Conservation (phyloP, 495 filamentous ascomycete genomes). For the Sordaria brevicollis region DNA sequence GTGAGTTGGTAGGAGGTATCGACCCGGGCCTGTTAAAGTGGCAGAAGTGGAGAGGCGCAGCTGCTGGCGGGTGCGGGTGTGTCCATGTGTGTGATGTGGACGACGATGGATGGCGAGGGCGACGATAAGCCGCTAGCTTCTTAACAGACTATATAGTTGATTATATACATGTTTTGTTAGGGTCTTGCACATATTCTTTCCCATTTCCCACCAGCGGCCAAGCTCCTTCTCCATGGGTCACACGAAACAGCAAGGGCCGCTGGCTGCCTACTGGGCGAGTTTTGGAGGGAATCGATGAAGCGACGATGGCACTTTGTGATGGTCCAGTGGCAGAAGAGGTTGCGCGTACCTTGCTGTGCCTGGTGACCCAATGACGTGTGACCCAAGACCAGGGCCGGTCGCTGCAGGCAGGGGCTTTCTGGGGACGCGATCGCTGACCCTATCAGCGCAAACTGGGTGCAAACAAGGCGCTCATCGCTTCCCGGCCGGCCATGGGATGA, state of each 20-base stretch:
- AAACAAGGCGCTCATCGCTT: not conserved
- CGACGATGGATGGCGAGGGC: not conserved
- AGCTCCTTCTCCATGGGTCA: not conserved
- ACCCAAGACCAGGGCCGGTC: not conserved
- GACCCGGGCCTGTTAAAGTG: conserved; percentile 1
- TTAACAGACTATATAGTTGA: not conserved
- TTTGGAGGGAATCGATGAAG: not conserved
- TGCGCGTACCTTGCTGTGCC: conserved; percentile 1
- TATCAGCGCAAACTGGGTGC: not conserved
- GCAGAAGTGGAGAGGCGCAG: not conserved
- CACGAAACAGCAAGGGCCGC: not conserved
- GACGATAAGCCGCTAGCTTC: not conserved
- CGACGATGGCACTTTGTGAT: not conserved
- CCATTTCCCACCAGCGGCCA: not conserved
- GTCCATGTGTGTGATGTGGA: not conserved
- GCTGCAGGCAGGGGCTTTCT: not conserved
- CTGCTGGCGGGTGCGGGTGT: not conserved
- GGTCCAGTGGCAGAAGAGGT: not conserved
- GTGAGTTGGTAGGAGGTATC: conserved; percentile 2
- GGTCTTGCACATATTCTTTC: not conserved
- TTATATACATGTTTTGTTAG: not conserved
- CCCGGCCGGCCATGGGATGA: not conserved
- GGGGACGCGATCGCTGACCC: not conserved
- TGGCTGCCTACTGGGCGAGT: not conserved
- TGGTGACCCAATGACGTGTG: conserved; percentile 11